Evolutionary conservation across 2,329 filamentous ascomycete genomes (phyloP).

Genomic region (Teratosphaeria gauchensis): DNA sequence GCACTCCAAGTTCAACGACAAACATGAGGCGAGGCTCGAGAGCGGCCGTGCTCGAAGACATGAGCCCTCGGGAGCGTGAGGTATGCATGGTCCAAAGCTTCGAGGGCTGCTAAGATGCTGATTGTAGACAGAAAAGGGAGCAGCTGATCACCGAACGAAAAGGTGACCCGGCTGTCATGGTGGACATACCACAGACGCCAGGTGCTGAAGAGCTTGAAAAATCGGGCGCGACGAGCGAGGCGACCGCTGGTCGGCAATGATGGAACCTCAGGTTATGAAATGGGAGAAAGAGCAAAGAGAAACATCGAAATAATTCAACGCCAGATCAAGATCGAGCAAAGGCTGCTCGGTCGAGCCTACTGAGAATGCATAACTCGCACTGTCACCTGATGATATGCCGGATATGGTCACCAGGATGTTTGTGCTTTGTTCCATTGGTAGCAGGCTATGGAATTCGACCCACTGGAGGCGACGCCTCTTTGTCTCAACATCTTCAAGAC

Average conservation of each 20-base stretch:
- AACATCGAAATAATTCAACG: background rate
- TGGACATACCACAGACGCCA: conserved; percentile 35
- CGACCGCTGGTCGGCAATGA: background rate
- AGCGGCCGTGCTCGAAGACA: conserved; percentile 8
- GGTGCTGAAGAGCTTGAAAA: conserved; percentile 35
- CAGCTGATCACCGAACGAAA: conserved; percentile 28
- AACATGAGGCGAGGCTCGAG: conserved; percentile 11
- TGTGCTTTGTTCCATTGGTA: conserved; percentile 3
- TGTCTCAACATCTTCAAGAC: conserved; percentile 1
- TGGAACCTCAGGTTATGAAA: background rate
- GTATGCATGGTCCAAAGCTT: conserved; percentile 1
- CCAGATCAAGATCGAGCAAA: background rate
- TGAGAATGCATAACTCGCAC: background rate
- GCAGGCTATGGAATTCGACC: background rate
- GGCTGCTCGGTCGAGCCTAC: background rate
- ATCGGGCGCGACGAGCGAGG: conserved; percentile 6
- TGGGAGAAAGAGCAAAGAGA: no score
- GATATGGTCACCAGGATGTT: background rate
- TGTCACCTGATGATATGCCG: background rate
- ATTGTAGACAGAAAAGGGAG: conserved; percentile 26
- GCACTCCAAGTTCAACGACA: conserved; percentile 23
- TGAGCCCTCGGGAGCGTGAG: conserved; percentile 19
- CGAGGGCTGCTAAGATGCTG: background rate
- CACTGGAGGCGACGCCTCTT: conserved; percentile 1
- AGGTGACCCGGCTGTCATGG: conserved; percentile 36